Evolutionary conservation across 192 early-diverging fungal genomes (phyloP).

Genomic region (Linnemannia zychae): DNA sequence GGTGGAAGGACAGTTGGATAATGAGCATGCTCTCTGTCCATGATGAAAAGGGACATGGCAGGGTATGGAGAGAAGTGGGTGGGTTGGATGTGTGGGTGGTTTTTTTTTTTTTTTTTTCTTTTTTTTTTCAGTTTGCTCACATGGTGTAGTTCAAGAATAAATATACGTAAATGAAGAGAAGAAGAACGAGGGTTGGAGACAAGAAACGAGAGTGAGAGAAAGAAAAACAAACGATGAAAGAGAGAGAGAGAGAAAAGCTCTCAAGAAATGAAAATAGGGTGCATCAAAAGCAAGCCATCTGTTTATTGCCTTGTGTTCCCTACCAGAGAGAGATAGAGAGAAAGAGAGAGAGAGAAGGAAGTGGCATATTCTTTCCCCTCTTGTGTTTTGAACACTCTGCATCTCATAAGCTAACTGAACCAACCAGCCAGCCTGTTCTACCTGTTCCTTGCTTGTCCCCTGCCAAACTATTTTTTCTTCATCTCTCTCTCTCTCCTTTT

Average conservation of each 20-base stretch:
- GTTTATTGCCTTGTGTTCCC: neutral
- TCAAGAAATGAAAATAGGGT: neutral
- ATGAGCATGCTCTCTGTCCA: neutral
- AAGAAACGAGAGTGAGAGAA: neutral
- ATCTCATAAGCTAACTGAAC: neutral
- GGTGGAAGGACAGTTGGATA: neutral
- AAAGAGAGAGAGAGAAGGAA: too few relatives aligned
- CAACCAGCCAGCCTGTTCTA: slow-evolving; percentile 12
- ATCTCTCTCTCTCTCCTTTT: neutral
- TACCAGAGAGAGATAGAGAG: neutral
- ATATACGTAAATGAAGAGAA: neutral
- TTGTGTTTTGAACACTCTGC: too few relatives aligned
- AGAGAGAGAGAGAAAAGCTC: neutral
- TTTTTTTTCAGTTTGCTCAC: neutral
- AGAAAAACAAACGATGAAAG: neutral
- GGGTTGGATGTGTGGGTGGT: neutral
- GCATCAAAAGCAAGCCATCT: neutral
- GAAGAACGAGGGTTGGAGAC: neutral
- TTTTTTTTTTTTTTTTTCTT: neutral
- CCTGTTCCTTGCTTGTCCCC: neutral
- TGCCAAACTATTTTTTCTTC: neutral
- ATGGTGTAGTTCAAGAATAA: neutral
- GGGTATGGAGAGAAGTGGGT: neutral
- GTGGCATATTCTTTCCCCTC: too few relatives aligned
- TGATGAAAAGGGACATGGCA: neutral